These are phyloP conservation scores for Dactylellina drechsleri DNA, from an alignment of 2,329 filamentous ascomycete genomes.

Conservation along the genomic window DNA sequence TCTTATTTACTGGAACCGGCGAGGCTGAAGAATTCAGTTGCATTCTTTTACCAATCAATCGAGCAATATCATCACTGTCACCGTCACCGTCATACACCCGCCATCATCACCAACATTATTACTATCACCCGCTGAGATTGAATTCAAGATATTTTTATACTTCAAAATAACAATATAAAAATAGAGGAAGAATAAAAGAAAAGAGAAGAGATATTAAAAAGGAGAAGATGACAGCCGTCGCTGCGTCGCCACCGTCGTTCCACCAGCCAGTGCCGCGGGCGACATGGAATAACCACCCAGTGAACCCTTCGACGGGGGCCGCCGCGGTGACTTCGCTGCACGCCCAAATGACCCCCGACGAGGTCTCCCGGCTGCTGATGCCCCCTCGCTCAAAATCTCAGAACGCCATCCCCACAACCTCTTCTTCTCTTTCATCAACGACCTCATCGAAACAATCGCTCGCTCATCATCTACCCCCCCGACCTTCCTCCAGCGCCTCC, in stretches of 20 bases:
- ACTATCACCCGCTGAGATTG: no score
- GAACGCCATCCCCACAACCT: constrained; percentile 77
- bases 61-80: no score
- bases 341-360: constrained; percentile 76
- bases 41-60: no score
- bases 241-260: constrained; percentile 54
- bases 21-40: no score
- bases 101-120: no score
- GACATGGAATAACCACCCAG: constrained; percentile 40
- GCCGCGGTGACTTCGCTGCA: constrained; percentile 44
- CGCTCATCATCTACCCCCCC: constrained; percentile 59
- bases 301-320: not conserved
- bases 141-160: no score
- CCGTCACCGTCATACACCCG: no score
- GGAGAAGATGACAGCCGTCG: constrained; percentile 55
- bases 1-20: no score
- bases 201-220: not conserved
- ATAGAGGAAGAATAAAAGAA: no score
- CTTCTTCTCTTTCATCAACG: constrained; percentile 73
- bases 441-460: constrained; percentile 66
- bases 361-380: constrained; percentile 86
- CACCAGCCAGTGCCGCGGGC: constrained; percentile 52
- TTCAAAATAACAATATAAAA: no score
- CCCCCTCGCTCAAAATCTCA: constrained; percentile 92
- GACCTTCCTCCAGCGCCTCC: constrained; percentile 44